Evolutionary conservation across 345 rosid species (phyloP), one percentile per base, ranked within the genome.

Genomic region (Syzygium aromaticum): DNA sequence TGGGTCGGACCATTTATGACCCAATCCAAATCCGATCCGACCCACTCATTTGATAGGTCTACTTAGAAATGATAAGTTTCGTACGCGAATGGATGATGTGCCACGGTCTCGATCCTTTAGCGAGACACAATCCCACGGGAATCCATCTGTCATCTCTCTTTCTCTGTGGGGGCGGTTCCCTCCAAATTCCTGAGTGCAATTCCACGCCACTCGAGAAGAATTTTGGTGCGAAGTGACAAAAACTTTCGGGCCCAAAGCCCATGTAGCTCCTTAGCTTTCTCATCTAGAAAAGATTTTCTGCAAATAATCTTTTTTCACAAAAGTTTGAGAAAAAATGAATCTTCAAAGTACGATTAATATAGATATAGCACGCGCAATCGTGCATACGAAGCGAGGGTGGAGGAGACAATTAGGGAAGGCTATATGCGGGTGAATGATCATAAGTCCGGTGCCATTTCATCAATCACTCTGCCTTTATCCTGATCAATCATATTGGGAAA

Each of bases 401-500:
- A 30, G 23, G 43, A 63, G 11, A 19, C 17, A 64, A 64, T 30
- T 30, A 16, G 43, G 12, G 8, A 30, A 43, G 23, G 17, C 8
- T 33, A 19, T 16, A 30, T 8, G 23, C 10, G 23, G 22, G 77
- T 8, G 43, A 30, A 11, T 13, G 12, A 11, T 43, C 12, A 8
- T 51, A 51, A 51, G 52, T 51, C 11, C 12, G 52, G 52, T 51
- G 28, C 5, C 64, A 59, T 59, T 59, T 11, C 11, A 0, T 59
- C 1, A 25, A 64, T 64, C 23, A 30, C 73, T n/a, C n/a, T 63
- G 38, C 38, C n/a, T 27, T 63, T 63, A 6, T n/a, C 21, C 0
- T 0, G 0, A 21, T 7, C 23, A 54, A 28, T 64, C 22, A 16
- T 8, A 28, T 33, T 5, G 17, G 0, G 38, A 28, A 67, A 33